Percentiles rank a stretch among this genome's conserved stretches.
Conservation (phyloP, 225 moss, liverwort and hornwort genomes). For the Sphagnum tenellum region DNA sequence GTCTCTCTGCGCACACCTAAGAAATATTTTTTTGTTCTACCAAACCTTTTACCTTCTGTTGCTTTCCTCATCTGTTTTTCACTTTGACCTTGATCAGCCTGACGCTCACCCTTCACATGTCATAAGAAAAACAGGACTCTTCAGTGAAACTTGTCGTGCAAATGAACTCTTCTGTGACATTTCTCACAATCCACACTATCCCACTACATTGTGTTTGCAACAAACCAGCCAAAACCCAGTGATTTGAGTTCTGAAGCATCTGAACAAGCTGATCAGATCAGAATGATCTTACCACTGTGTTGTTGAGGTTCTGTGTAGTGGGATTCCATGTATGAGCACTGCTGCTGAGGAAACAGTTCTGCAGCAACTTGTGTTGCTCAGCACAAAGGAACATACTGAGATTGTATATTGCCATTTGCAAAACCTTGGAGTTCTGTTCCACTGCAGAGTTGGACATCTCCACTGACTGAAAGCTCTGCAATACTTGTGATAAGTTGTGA, state of each 20-base stretch:
- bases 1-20: no score
- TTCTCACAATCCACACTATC: no score
- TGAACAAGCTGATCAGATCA: background rate
- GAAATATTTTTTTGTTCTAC: background rate
- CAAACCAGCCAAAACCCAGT: background rate
- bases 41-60: background rate
- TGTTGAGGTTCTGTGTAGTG: background rate
- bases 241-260: background rate
- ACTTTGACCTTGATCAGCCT: no score
- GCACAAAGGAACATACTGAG: background rate
- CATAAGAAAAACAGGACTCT: background rate
- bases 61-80: background rate
- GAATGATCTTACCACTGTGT: background rate
- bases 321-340: background rate
- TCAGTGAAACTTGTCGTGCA: background rate
- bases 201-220: background rate
- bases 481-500: background rate
- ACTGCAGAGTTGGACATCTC: background rate
- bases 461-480: background rate
- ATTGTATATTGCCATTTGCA: background rate
- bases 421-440: conserved; percentile 2
- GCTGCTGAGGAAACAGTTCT: background rate
- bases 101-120: background rate
- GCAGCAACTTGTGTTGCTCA: conserved; percentile 4
- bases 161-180: no score